Evolutionary conservation across 2,329 filamentous ascomycete species (phyloP), one percentile per base, ranked within the genome.

Genomic region (Pseudocercospora macadamiae): DNA sequence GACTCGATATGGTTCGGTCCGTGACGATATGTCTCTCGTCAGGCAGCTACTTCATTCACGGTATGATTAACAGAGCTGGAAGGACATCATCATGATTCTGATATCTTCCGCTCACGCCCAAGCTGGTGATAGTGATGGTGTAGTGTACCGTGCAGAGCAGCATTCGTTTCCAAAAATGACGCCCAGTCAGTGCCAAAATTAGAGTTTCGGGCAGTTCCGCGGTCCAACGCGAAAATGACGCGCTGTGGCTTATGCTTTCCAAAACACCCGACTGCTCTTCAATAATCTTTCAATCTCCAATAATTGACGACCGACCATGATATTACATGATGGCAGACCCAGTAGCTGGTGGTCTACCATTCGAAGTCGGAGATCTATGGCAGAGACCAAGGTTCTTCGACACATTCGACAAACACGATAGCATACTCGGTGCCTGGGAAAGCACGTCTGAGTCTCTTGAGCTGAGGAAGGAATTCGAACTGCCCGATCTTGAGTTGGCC

Each of bases 281-380:
- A 14, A 16, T n/a, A n/a, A n/a, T n/a, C n/a, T n/a, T n/a, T n/a
- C n/a, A n/a, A n/a, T n/a, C n/a, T n/a, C n/a, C n/a, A n/a, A n/a
- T n/a, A n/a, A n/a, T n/a, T n/a, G n/a, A n/a, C n/a, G n/a, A n/a
- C n/a, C n/a, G n/a, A n/a, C 23, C 53, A 63, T 10, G 60, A 60
- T 28, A n/a, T n/a, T n/a, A n/a, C n/a, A n/a, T n/a, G n/a, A n/a
- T n/a, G n/a, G n/a, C n/a, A n/a, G n/a, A n/a, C n/a, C 39, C 47
- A 2, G 19, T 66, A 6, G 23, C 51, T 16, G 53, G 36, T 18
- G 66, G 66, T 34, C 44, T 58, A n/a, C 62, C 69, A 6, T 71
- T 71, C 53, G 59, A 63, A 18, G 23, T 64, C 18, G 57, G 44
- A 16, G 59, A 67, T 19, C 56, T 68, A 9, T 70, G 69, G 68